Evolutionary conservation across 371 early-diverging fungal species (phyloP).

Genomic region (Actinomucor elegans): DNA sequence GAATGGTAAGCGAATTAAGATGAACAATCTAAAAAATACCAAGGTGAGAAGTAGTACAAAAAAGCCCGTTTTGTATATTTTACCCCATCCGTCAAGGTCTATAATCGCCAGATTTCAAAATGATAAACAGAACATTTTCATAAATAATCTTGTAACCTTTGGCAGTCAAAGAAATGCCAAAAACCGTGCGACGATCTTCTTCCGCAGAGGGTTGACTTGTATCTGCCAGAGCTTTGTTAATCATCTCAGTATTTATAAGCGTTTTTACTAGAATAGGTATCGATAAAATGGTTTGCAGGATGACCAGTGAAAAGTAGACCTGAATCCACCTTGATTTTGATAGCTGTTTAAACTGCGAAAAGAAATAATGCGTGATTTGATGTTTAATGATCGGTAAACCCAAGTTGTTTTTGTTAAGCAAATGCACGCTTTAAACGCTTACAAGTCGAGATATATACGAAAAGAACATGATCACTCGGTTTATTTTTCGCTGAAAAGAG

Average conservation of each 20-base stretch:
- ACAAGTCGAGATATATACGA: slow-evolving; percentile 3
- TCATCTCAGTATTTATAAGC: background rate
- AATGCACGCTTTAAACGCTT: background rate
- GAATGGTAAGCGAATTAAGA: slow-evolving; percentile 15
- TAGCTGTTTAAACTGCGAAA: slow-evolving; percentile 14
- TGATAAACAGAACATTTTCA: slow-evolving; percentile 15
- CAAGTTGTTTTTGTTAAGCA: too few relatives aligned
- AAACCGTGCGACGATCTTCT: background rate
- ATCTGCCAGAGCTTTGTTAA: background rate
- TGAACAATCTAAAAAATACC: slow-evolving; percentile 7
- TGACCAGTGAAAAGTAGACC: slow-evolving; percentile 1
- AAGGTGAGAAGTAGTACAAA: background rate
- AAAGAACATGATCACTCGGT: slow-evolving; percentile 1
- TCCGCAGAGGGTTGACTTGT: background rate
- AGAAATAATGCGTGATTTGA: background rate
- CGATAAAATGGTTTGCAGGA: slow-evolving; percentile 2
- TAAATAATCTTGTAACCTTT: slow-evolving; percentile 10
- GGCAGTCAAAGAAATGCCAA: background rate
- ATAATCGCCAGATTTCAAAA: too few relatives aligned
- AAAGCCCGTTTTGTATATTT: background rate
- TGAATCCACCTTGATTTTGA: slow-evolving; percentile 18
- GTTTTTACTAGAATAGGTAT: slow-evolving; percentile 11
- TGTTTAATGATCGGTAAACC: too few relatives aligned
- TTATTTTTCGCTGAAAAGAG: too few relatives aligned
- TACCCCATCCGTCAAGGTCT: slow-evolving; percentile 10